A percentile compares a stretch with the other conserved stretches of the same genome.
Conservation (phyloP, 1,284 basidiomycete species). For the Termitomyces sp. region DNA sequence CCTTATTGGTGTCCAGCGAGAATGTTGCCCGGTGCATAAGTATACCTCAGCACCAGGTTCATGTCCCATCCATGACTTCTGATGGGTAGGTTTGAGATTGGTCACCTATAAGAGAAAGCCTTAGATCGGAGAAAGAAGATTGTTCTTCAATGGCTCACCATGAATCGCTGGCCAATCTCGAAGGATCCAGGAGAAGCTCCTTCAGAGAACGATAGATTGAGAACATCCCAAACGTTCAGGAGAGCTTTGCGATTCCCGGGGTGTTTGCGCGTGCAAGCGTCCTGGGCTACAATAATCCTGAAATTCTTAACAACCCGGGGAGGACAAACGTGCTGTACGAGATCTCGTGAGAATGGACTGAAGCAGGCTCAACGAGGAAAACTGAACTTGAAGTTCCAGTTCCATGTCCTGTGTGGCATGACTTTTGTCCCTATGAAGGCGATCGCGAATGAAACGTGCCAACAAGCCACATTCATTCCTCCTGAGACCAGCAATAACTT, state of each 20-base stretch:
- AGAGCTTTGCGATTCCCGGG: conserved; percentile 61
- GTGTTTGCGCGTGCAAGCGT: conserved; percentile 53
- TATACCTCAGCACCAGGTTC: conserved; percentile 56
- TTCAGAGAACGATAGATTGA: conserved; percentile 48
- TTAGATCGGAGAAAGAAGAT: not conserved
- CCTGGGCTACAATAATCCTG: conserved; percentile 71
- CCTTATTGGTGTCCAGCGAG: conserved; percentile 49
- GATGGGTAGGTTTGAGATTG: conserved; percentile 58
- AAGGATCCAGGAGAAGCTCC: conserved; percentile 51
- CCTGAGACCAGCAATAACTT: conserved; percentile 38
- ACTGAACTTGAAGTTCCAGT: conserved; percentile 60
- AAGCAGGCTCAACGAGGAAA: not conserved
- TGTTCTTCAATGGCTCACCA: conserved; percentile 41
- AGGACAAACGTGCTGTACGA: conserved; percentile 65
- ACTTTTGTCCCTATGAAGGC: conserved; percentile 47
- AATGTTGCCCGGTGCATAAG: conserved; percentile 56
- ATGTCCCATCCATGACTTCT: conserved; percentile 58
- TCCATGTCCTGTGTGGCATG: conserved; percentile 58
- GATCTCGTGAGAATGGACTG: conserved; percentile 2
- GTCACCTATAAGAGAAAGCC: conserved; percentile 40
- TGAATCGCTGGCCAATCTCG: conserved; percentile 62
- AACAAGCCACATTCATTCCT: conserved; percentile 59
- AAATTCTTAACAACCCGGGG: conserved; percentile 78
- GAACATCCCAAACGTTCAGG: conserved; percentile 82
- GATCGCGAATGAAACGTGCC: conserved; percentile 49